These are phyloP conservation scores for Coemansia sp. DNA, from an alignment of 192 early-diverging fungal species.

Conservation along the genomic window DNA sequence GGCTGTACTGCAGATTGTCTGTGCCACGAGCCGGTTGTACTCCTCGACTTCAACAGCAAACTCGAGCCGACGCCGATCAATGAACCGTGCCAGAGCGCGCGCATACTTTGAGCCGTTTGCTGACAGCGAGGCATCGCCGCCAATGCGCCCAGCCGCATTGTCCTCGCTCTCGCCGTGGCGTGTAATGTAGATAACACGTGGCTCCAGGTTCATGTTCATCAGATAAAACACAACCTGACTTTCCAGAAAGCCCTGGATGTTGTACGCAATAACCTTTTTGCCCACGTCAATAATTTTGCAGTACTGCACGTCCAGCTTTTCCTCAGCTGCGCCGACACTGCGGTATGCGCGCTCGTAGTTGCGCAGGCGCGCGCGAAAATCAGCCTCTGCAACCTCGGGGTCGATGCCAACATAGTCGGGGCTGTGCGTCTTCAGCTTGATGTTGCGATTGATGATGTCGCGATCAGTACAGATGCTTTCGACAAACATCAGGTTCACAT, in stretches of 20 bases:
- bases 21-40: conserved; percentile 23
- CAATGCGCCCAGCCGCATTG: conserved; percentile 81
- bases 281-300: conserved; percentile 98
- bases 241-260: conserved; percentile 89
- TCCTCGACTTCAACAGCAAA: conserved; percentile 53
- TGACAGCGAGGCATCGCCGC: conserved; percentile 83
- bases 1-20: conserved; percentile 4
- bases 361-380: conserved; percentile 80
- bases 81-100: conserved; percentile 74
- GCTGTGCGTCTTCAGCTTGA: conserved; percentile 86
- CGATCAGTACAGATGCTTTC: conserved; percentile 80
- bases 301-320: conserved; percentile 77
- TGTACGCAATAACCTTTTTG: conserved; percentile 91
- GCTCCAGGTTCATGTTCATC: conserved; percentile 93
- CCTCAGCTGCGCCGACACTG: conserved; percentile 80
- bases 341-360: conserved; percentile 96
- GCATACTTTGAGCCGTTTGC: conserved; percentile 70
- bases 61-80: conserved; percentile 59
- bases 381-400: conserved; percentile 74
- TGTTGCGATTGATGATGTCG: conserved; percentile 76
- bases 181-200: conserved; percentile 86
- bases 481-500: conserved; percentile 70
- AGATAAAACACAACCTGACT: conserved; percentile 96
- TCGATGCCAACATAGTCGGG: conserved; percentile 92
- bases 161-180: conserved; percentile 91